Evolutionary conservation across 108 stramenopile genomes (phyloP), one percentile per base, ranked within the genome.

Genomic region (Skeletonema menzelii): DNA sequence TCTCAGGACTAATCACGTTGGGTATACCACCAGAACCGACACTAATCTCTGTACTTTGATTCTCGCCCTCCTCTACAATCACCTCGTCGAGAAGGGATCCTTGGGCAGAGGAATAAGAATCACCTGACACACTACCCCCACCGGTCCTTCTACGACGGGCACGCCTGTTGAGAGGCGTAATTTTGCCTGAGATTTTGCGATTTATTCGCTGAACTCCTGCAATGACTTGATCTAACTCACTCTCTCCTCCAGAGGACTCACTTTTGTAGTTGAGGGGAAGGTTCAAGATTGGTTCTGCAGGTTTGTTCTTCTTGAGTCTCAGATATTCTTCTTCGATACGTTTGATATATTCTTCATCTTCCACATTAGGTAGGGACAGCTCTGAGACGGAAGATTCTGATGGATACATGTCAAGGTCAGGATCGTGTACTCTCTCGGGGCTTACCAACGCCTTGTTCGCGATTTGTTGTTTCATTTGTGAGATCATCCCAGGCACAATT

Each of bases 41-140:
- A 70, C 62, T 40, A 7, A 60, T 59, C 46, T 80, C 79, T 13
- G 56, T 72, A 28, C 79, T 80, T 10, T 73, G 69, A 4, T 73
- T 65, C 19, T 72, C 67, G 1, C 56, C 72, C 26, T 80, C 79
- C 62, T 80, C 79, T 28, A 56, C 67, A 27, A 80, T 80, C 2
- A 80, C 67, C 62, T 80, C 79, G 31, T 80, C 79, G 10, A 80
- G 26, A 10, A 80, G n/a, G 5, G 79, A 80, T 14, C 72, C 72
- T 20, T 63, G 61, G 27, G 66, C 66, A 22, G 46, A 59, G 11
- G 37, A 40, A 13, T 58, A 69, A 31, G 60, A 13, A 61, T 69
- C 57, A 24, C 65, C 77, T 27, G 53, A 27, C 30, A 49, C 68
- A 10, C 26, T 40, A 1, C 58, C 57, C 4, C 24, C 38, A 6